Base-by-base conservation (phyloP, 208 protist species). In the Trypanosomatidae sp. region DNA sequence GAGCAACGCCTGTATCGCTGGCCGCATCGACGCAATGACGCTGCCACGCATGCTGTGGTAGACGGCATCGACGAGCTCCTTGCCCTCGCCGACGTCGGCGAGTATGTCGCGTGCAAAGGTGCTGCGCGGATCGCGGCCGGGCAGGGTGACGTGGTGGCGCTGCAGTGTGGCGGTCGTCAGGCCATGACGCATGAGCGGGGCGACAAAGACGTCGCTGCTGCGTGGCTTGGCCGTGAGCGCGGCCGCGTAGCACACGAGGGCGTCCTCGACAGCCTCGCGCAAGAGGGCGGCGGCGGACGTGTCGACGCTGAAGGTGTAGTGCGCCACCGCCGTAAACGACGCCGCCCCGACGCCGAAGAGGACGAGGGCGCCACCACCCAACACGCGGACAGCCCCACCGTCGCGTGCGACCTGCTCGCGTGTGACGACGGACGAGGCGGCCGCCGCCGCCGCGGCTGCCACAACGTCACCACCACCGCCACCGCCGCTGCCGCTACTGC, bases 1-100 rank as follows among this genome's bases (percentile, higher is more conserved):
- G 4, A 94, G 63, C 33, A 94, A 51, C n/a, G 77, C 71, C 39
- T 70, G 65, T 45, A 94, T 68, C 7, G 78, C 80, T 3, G 85
- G 81, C 4, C 72, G 66, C 85, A 94, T 94, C 10, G 70, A 71
- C 19, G 56, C 50, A n/a, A 77, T 50, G 19, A 88, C 66, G 27
- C 68, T 72, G 15, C 72, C 67, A 10, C 70, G 67, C 78, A 90
- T 86, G 41, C 62, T 66, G 20, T 68, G 56, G 53, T 55, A 73
- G 20, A 88, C 66, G 19, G 68, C 56, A 52, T 89, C 72, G 10
- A 87, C 68, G 39, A 81, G 67, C 25, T 58, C 53, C 42, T 65
- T 71, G 16, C 78, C 85, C 13, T 76, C 67, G 6, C 58, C 68
- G 0, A 39, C 43, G 61, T 75, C 51, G 18, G 72, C 50, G 21